A percentile compares a stretch with the other conserved stretches of the same genome.
Conservation (phyloP, 108 stramenopile genomes). For the Nitzschia sp. region DNA sequence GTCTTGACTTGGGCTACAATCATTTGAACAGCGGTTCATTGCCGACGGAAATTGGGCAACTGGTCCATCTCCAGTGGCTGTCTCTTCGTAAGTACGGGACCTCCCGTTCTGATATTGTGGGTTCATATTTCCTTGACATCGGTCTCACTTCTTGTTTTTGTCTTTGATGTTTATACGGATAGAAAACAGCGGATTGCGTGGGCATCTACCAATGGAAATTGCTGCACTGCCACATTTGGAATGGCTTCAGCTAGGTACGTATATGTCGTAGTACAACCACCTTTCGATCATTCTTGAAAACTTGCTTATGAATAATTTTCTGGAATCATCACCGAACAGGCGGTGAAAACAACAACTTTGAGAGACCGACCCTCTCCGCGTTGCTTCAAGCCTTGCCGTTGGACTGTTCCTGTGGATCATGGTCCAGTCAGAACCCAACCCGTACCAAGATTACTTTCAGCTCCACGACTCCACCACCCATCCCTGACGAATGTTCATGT, state of each 20-base stretch:
- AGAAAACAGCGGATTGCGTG: background rate
- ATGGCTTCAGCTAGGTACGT: background rate
- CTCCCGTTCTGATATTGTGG: no score
- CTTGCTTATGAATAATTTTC: background rate
- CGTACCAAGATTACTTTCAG: background rate
- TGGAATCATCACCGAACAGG: background rate
- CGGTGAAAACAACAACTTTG: background rate
- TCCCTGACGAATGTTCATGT: background rate
- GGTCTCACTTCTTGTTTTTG: no score
- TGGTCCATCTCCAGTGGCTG: background rate
- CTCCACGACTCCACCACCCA: background rate
- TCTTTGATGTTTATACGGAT: no score
- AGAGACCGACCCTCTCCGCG: background rate
- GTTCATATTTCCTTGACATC: no score
- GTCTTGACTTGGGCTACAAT: background rate
- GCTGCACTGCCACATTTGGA: background rate
- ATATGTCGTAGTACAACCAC: background rate
- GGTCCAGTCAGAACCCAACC: background rate
- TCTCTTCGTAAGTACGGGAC: constrained; percentile 7
- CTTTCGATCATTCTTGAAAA: background rate
- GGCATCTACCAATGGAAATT: background rate
- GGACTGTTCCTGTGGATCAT: background rate
- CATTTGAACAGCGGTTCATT: background rate
- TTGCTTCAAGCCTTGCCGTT: background rate
- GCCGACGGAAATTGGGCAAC: background rate